Evolutionary conservation across 1,284 basidiomycete species (phyloP).

Genomic region (Trichosporon sp.): DNA sequence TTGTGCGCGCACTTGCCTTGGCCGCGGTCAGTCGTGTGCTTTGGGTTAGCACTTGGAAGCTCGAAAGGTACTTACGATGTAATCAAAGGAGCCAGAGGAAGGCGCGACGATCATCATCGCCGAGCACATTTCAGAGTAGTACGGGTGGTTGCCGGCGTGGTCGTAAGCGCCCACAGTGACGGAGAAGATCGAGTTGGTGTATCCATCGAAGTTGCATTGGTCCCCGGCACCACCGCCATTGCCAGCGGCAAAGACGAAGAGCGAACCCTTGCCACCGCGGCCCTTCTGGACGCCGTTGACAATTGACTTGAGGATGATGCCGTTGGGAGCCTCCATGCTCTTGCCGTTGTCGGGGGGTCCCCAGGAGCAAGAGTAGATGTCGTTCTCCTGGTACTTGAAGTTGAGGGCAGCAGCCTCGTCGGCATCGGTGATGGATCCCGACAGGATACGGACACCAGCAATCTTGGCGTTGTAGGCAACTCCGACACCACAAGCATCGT

Average conservation of each 20-base stretch:
- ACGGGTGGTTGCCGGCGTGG: conserved; percentile 86
- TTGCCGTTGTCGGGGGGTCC: conserved; percentile 93
- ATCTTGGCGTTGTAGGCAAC: conserved; percentile 89
- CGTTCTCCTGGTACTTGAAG: conserved; percentile 81
- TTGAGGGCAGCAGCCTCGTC: conserved; percentile 97
- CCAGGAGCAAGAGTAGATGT: conserved; percentile 96
- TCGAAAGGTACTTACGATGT: conserved; percentile 62
- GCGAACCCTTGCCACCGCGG: conserved; percentile 79
- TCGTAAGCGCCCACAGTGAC: conserved; percentile 94
- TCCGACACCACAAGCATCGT: conserved; percentile 88
- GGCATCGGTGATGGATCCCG: conserved; percentile 93
- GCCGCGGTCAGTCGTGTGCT: conserved; percentile 89
- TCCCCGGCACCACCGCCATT: conserved; percentile 89
- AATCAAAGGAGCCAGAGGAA: conserved; percentile 89
- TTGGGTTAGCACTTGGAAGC: not conserved
- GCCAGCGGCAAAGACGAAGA: conserved; percentile 97
- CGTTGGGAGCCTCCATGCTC: conserved; percentile 91
- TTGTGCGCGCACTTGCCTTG: conserved; percentile 64
- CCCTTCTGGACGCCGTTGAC: conserved; percentile 92
- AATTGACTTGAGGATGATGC: conserved; percentile 89
- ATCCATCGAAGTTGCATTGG: conserved; percentile 99
- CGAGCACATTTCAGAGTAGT: conserved; percentile 94
- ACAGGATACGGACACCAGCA: conserved; percentile 91
- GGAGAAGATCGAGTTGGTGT: conserved; percentile 96
- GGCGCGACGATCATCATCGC: conserved; percentile 96